Percentiles rank a stretch among this genome's conserved stretches.
phyloP scores from a whole-genome alignment of 2,329 filamentous ascomycete genomes.

The Fusarium sp. region DNA sequence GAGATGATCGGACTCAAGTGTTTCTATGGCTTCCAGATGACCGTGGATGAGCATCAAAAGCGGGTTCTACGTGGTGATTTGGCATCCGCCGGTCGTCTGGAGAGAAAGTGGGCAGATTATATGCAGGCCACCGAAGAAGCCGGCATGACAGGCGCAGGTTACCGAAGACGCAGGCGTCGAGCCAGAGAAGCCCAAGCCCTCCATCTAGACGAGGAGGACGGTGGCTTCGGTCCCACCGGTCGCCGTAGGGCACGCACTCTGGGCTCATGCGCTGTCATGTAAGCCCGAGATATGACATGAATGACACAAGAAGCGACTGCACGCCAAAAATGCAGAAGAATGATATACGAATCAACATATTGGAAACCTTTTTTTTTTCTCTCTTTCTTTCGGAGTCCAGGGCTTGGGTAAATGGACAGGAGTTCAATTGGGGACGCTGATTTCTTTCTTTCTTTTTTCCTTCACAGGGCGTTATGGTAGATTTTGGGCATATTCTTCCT shows the following conservation, averaged over 20 bases:
- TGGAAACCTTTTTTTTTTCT: not conserved
- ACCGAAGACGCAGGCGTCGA: slow-evolving; percentile 76
- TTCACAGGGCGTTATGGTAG: slow-evolving; percentile 39
- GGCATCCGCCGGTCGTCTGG: slow-evolving; percentile 78
- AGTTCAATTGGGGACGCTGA: slow-evolving; percentile 16
- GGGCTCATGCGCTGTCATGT: slow-evolving; percentile 73
- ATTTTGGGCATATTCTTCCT: slow-evolving; percentile 25
- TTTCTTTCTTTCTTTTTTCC: slow-evolving; percentile 11
- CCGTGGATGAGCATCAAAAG: slow-evolving; percentile 92
- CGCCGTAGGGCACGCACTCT: slow-evolving; percentile 73
- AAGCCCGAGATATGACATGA: slow-evolving; percentile 45
- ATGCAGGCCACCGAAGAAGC: slow-evolving; percentile 94
- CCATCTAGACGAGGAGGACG: slow-evolving; percentile 84
- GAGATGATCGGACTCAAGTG: slow-evolving; percentile 90
- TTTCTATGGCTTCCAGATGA: slow-evolving; percentile 95
- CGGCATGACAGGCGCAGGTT: slow-evolving; percentile 72
- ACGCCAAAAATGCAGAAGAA: slow-evolving; percentile 4
- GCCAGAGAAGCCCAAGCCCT: slow-evolving; percentile 84
- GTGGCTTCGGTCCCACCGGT: slow-evolving; percentile 61
- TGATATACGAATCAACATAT: slow-evolving; percentile 5
- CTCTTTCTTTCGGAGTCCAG: slow-evolving; percentile 2
- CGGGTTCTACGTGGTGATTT: slow-evolving; percentile 83
- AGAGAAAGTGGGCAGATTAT: slow-evolving; percentile 91
- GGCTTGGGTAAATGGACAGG: slow-evolving; percentile 15
- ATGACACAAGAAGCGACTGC: slow-evolving; percentile 5